Base-by-base conservation (phyloP, 2,329 filamentous ascomycete genomes). In the Rhinocladiella mackenziei region DNA sequence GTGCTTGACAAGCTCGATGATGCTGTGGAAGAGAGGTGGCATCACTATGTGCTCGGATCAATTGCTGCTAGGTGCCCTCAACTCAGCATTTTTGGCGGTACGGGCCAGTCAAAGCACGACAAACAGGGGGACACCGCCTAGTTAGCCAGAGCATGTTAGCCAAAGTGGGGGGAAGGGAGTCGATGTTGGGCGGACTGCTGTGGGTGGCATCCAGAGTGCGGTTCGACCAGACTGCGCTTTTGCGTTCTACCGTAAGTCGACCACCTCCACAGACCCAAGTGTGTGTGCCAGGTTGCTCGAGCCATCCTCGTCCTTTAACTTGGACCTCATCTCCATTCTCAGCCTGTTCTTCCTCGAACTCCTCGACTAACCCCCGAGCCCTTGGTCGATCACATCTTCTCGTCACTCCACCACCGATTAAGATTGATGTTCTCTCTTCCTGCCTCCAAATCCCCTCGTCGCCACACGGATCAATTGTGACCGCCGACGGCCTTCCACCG, bases 181-280 rank as follows among this genome's bases (percentile, higher is more conserved):
- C n/a, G n/a, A n/a, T n/a, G n/a, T n/a, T n/a, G n/a, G n/a, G n/a
- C n/a, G n/a, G n/a, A n/a, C n/a, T n/a, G n/a, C n/a, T n/a, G n/a
- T n/a, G n/a, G n/a, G n/a, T n/a, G n/a, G n/a, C n/a, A n/a, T n/a
- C n/a, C n/a, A n/a, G n/a, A n/a, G 11, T 7, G 11, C 23, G 23
- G 23, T 26, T 11, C 7, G 23, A 7, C 34, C 34, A 15, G 34
- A 37, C 34, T 37, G 34, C 34, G 22, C 22, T 37, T 5, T 37
- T 11, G 23, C 7, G 22, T 25, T 26, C 29, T 15, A 11, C 8
- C 14, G 23, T 17, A 20, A 23, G 33, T 32, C n/a, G 26, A 28
- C 38, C 33, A 38, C 32, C 41, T 37, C 34, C 41, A 38, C 39
- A 34, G 30, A 33, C 20, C 30, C 31, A 33, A 13, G n/a, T 26